These are phyloP conservation scores for Xylaria arbuscula DNA, from an alignment of 2,329 filamentous ascomycete species.

Conservation along the genomic window DNA sequence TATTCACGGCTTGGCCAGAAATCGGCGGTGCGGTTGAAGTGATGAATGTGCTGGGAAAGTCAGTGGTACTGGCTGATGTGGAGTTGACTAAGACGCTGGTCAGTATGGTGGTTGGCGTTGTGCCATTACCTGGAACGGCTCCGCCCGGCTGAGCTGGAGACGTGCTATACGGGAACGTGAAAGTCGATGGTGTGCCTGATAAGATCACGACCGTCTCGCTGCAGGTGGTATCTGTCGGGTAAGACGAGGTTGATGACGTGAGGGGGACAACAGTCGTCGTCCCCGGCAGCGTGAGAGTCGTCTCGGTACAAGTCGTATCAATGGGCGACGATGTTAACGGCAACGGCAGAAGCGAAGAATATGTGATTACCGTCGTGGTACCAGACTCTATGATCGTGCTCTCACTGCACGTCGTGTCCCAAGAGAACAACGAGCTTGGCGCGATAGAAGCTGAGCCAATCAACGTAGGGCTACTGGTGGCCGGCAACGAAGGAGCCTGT, in stretches of 20 bases:
- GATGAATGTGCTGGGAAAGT: slow-evolving; percentile 43
- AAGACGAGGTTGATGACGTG: slow-evolving; percentile 8
- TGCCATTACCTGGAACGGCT: slow-evolving; percentile 34
- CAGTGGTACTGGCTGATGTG: slow-evolving; percentile 28
- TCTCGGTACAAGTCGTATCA: slow-evolving; percentile 40
- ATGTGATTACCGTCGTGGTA: slow-evolving; percentile 31
- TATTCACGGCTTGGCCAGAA: slow-evolving; percentile 29
- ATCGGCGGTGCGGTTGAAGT: slow-evolving; percentile 42
- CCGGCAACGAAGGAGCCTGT: slow-evolving; percentile 15
- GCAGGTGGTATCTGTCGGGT: slow-evolving; percentile 26
- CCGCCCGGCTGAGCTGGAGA: slow-evolving; percentile 23
- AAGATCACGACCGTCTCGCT: slow-evolving; percentile 37
- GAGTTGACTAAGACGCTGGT: slow-evolving; percentile 36
- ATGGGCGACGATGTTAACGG: slow-evolving; percentile 16
- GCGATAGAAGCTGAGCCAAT: slow-evolving; percentile 21
- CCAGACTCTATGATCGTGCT: slow-evolving; percentile 37
- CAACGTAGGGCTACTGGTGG: slow-evolving; percentile 16
- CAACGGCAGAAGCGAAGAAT: slow-evolving; percentile 19
- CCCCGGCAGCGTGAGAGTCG: slow-evolving; percentile 36
- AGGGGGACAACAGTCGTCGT: slow-evolving; percentile 35
- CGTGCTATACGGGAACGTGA: slow-evolving; percentile 29
- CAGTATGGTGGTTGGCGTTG: slow-evolving; percentile 23
- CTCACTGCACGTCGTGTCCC: slow-evolving; percentile 39
- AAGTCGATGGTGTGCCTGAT: slow-evolving; percentile 27
- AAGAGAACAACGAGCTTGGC: slow-evolving; percentile 30